These are phyloP conservation scores for Pulicaria dysenterica DNA, from an alignment of 129 eudicot genomes.

Conservation along the genomic window DNA sequence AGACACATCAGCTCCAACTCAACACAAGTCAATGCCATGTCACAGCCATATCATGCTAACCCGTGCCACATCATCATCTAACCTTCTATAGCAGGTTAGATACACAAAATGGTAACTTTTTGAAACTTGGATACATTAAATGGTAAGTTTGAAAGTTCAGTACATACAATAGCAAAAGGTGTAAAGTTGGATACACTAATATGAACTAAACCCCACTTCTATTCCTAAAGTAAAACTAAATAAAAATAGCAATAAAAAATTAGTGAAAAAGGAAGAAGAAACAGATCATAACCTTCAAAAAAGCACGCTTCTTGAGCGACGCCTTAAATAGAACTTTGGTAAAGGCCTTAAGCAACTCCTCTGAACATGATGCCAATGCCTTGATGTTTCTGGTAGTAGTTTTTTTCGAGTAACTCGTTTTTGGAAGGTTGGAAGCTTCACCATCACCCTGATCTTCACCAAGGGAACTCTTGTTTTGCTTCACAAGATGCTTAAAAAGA, in stretches of 20 bases:
- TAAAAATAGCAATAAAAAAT: constrained; percentile 2
- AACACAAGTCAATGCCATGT: too few relatives aligned
- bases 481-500: constrained; percentile 66
- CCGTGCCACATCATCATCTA: too few relatives aligned
- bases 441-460: constrained; percentile 42
- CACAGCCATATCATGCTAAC: too few relatives aligned
- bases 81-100: too few relatives aligned
- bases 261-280: constrained; percentile 14
- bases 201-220: too few relatives aligned
- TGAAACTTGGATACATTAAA: too few relatives aligned
- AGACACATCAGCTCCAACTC: too few relatives aligned
- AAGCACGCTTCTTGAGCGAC: constrained; percentile 45
- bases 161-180: too few relatives aligned
- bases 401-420: constrained; percentile 50
- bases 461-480: constrained; percentile 53
- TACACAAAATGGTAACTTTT: too few relatives aligned
- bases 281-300: constrained; percentile 57
- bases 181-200: too few relatives aligned
- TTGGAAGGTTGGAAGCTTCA: constrained; percentile 35
- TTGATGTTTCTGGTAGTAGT: constrained; percentile 54
- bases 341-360: constrained; percentile 65
- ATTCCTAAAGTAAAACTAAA: constrained; percentile 8
- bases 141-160: too few relatives aligned
- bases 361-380: constrained; percentile 63
- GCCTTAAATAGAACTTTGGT: constrained; percentile 48